Conservation (phyloP, 2,329 filamentous ascomycete species). For the Aphanoascus verrucosus region DNA sequence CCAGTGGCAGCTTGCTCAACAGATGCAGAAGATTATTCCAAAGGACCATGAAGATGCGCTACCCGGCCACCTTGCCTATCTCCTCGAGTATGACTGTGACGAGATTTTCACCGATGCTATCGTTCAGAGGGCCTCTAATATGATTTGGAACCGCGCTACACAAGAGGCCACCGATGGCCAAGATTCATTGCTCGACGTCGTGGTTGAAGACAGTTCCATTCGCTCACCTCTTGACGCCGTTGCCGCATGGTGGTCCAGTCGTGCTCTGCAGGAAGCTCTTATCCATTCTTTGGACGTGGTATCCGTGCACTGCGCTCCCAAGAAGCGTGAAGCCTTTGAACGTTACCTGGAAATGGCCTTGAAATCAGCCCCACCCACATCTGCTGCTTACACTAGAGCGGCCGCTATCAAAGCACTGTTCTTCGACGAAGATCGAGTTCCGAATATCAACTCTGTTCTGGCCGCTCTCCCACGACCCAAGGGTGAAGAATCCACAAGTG, state of each 20-base stretch:
- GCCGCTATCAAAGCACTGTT: conserved; percentile 50
- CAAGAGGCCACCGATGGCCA: conserved; percentile 52
- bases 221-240: conserved; percentile 80
- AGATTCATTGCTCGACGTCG: conserved; percentile 66
- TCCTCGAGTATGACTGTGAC: conserved; percentile 71
- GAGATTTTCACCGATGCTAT: conserved; percentile 68
- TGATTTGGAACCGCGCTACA: conserved; percentile 76
- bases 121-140: conserved; percentile 75
- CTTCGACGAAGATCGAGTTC: conserved; percentile 42
- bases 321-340: conserved; percentile 35
- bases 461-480: conserved; percentile 39
- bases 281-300: conserved; percentile 49
- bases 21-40: conserved; percentile 41
- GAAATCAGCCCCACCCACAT: conserved; percentile 65
- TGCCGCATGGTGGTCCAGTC: conserved; percentile 80
- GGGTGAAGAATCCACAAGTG: conserved; percentile 20
- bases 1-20: conserved; percentile 72
- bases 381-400: conserved; percentile 53
- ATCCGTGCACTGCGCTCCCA: conserved; percentile 34
- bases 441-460: conserved; percentile 44
- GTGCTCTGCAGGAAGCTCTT: conserved; percentile 59
- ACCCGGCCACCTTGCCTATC: conserved; percentile 61
- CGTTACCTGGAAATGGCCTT: conserved; percentile 57
- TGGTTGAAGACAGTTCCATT: conserved; percentile 76
- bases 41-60: conserved; percentile 54